Conservation (phyloP, 2,329 filamentous ascomycete species). For the Beauveria caledonica region DNA sequence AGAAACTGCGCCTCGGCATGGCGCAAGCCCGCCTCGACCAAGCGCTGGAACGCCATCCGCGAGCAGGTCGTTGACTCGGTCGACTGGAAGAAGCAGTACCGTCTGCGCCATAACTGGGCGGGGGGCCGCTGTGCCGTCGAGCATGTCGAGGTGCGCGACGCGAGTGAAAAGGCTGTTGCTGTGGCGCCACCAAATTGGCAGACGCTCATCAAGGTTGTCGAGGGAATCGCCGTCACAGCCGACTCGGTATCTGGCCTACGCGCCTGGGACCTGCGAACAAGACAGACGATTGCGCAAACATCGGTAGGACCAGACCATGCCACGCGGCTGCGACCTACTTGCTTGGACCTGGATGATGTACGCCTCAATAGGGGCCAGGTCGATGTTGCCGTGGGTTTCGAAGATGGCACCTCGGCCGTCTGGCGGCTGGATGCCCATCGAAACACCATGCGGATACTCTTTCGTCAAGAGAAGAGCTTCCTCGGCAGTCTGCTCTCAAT, state of each 20-base stretch:
- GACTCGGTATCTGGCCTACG: slow-evolving; percentile 62
- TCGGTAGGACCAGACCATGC: slow-evolving; percentile 22
- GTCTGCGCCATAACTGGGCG: slow-evolving; percentile 84
- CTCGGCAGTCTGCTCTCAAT: slow-evolving; percentile 61
- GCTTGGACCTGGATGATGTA: slow-evolving; percentile 56
- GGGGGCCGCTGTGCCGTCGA: slow-evolving; percentile 71
- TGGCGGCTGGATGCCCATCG: slow-evolving; percentile 50
- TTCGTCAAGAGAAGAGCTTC: slow-evolving; percentile 52
- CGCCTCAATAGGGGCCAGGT: slow-evolving; percentile 35
- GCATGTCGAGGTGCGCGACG: slow-evolving; percentile 55
- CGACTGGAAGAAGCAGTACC: slow-evolving; percentile 86
- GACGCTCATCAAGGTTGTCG: slow-evolving; percentile 70
- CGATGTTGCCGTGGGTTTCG: slow-evolving; percentile 60
- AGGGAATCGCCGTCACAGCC: slow-evolving; percentile 70
- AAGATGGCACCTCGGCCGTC: slow-evolving; percentile 61
- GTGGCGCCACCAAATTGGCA: slow-evolving; percentile 25
- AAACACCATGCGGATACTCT: slow-evolving; percentile 38
- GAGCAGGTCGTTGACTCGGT: slow-evolving; percentile 29
- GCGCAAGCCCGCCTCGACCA: slow-evolving; percentile 31
- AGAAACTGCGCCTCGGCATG: slow-evolving; percentile 22
- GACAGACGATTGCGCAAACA: slow-evolving; percentile 47
- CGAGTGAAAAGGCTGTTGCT: slow-evolving; percentile 21
- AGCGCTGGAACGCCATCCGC: slow-evolving; percentile 3
- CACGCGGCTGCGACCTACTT: slow-evolving; percentile 41
- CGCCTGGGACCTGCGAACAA: slow-evolving; percentile 67